A percentile compares a stretch with the other conserved stretches of the same genome.
Evolutionary conservation across 371 early-diverging fungal genomes (phyloP).

Genomic region (Rhizopus arrhizus): DNA sequence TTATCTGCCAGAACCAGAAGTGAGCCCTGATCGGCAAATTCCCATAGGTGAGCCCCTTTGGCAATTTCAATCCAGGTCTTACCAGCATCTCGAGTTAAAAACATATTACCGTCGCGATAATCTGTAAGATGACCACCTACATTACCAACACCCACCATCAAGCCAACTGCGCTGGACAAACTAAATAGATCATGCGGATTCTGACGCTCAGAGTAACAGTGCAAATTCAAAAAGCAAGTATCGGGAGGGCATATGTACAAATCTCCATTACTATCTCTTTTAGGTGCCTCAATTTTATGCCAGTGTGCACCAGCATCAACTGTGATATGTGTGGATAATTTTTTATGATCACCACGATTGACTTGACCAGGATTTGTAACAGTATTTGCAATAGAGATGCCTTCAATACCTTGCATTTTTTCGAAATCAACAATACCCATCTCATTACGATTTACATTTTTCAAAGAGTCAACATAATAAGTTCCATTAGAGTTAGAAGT

Average conservation of each 20-base stretch:
- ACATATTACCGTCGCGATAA: conserved; percentile 79
- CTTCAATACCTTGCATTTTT: conserved; percentile 88
- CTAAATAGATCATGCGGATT: conserved; percentile 80
- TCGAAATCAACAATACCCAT: conserved; percentile 92
- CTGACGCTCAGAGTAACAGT: conserved; percentile 78
- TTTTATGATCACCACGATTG: conserved; percentile 50
- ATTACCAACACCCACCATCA: conserved; percentile 92
- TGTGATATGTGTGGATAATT: conserved; percentile 72
- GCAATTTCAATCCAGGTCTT: conserved; percentile 72
- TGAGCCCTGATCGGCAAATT: conserved; percentile 88
- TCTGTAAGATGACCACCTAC: conserved; percentile 70
- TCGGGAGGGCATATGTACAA: conserved; percentile 27
- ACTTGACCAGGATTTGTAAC: conserved; percentile 73
- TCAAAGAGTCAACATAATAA: conserved; percentile 69
- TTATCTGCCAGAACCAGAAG: conserved; percentile 76
- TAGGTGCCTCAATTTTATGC: conserved; percentile 61
- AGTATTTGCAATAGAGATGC: conserved; percentile 84
- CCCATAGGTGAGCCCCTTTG: conserved; percentile 78
- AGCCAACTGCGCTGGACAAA: conserved; percentile 79
- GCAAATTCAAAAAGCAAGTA: conserved; percentile 74
- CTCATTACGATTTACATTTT: conserved; percentile 79
- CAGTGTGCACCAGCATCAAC: conserved; percentile 86
- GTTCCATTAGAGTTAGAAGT: conserved; percentile 88
- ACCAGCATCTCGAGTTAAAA: conserved; percentile 84
- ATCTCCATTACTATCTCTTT: conserved; percentile 51